These are phyloP conservation scores for Naganishia albida DNA, from an alignment of 1,284 basidiomycete genomes.

Conservation along the genomic window DNA sequence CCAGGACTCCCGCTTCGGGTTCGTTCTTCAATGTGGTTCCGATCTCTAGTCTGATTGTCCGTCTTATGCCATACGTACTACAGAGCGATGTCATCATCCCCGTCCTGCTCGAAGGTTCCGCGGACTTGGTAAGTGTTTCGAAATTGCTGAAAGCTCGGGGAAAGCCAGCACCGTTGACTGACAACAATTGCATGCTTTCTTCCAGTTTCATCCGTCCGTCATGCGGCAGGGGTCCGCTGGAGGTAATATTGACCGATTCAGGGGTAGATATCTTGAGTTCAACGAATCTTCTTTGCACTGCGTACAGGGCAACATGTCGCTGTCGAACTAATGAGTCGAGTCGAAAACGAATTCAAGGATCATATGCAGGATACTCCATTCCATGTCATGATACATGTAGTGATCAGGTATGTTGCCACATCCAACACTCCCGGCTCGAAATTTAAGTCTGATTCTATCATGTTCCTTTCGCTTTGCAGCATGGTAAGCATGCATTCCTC, in stretches of 20 bases:
- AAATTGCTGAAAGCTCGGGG: neutral
- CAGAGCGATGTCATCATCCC: constrained; percentile 2
- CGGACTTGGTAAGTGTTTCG: constrained; percentile 11
- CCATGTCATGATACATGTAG: constrained; percentile 10
- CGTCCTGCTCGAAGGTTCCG: constrained; percentile 14
- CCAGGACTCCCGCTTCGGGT: too few species aligned
- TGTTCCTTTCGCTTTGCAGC: neutral
- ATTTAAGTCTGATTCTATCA: too few species aligned
- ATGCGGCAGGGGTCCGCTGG: neutral
- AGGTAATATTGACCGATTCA: neutral
- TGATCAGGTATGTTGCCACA: constrained; percentile 6
- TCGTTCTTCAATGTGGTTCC: too few species aligned
- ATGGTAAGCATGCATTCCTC: neutral
- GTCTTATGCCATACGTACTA: neutral
- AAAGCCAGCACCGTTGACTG: too few species aligned
- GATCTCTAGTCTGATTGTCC: too few species aligned
- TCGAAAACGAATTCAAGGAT: constrained; percentile 2
- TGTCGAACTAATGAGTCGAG: neutral
- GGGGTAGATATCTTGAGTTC: neutral
- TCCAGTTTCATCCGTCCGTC: constrained; percentile 5
- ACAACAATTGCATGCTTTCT: too few species aligned
- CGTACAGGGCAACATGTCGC: constrained; percentile 1
- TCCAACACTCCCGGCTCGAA: neutral
- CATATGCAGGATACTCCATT: neutral
- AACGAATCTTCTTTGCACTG: neutral